These are phyloP conservation scores for Terfezia claveryi DNA, from an alignment of 495 filamentous ascomycete species.

Conservation along the genomic window DNA sequence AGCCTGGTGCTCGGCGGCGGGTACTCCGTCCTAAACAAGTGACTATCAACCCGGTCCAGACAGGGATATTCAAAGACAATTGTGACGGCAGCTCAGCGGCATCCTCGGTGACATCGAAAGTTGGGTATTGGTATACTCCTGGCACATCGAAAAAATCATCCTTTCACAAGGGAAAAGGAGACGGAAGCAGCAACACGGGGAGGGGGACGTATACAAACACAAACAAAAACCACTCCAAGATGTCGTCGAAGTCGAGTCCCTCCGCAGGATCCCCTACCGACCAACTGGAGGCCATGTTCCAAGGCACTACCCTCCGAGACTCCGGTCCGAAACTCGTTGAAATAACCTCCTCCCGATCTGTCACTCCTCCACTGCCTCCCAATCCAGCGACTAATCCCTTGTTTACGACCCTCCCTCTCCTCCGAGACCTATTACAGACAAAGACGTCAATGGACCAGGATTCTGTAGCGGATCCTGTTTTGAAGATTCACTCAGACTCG, in stretches of 20 bases:
- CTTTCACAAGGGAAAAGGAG: no score
- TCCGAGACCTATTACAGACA: constrained; percentile 49
- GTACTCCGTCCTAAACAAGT: no score
- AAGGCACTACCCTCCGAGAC: not conserved
- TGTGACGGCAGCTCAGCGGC: no score
- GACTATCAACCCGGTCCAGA: no score
- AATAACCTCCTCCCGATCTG: not conserved
- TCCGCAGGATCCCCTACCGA: not conserved
- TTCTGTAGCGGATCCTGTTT: constrained; percentile 41
- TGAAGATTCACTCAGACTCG: constrained; percentile 47
- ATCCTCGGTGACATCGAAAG: no score
- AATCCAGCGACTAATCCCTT: constrained; percentile 30
- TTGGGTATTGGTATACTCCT: no score
- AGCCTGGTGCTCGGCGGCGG: no score
- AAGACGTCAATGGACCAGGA: constrained; percentile 43
- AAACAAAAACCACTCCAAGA: not conserved
- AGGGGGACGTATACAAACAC: not conserved
- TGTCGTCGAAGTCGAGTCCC: not conserved
- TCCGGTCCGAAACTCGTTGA: not conserved
- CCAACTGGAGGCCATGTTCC: not conserved
- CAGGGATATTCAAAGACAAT: no score
- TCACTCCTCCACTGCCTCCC: not conserved
- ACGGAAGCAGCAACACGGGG: no score
- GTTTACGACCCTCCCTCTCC: constrained; percentile 37
- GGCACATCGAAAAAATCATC: no score